phyloP scores from a whole-genome alignment of 2,329 filamentous ascomycete genomes.

The Fusarium sterilihyphosum region DNA sequence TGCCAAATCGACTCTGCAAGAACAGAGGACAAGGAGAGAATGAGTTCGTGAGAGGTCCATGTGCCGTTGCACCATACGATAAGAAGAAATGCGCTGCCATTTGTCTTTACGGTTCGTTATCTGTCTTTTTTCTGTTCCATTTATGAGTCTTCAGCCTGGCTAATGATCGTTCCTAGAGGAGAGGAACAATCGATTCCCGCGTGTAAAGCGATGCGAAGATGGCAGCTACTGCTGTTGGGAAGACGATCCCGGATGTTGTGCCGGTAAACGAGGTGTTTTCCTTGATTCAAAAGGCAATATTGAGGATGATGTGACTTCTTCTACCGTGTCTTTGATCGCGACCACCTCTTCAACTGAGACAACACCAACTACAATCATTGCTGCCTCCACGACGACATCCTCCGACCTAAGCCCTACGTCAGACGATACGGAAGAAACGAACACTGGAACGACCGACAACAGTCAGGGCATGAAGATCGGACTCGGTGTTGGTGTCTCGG shows the following conservation, averaged over 20 bases:
- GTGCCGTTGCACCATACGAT: slow-evolving; percentile 22
- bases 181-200: slow-evolving; percentile 16
- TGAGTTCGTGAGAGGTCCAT: slow-evolving; percentile 29
- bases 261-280: slow-evolving; percentile 18
- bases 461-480: slow-evolving; percentile 15
- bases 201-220: slow-evolving; percentile 24
- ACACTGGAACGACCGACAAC: not conserved
- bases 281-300: slow-evolving; percentile 10
- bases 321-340: not conserved
- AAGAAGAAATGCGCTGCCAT: slow-evolving; percentile 22
- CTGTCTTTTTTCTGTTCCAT: fast-evolving
- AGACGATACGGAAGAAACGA: not conserved
- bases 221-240: slow-evolving; percentile 33
- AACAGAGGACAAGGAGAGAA: slow-evolving; percentile 10
- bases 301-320: not conserved
- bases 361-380: not conserved
- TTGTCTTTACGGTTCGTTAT: slow-evolving; percentile 20
- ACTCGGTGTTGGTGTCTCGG: slow-evolving; percentile 17
- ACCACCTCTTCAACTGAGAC: not conserved
- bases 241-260: slow-evolving; percentile 26
- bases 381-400: not conserved
- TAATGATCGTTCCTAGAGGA: not conserved
- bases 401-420: not conserved
- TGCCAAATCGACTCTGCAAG: slow-evolving; percentile 31
- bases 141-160: not conserved